These are phyloP conservation scores for Eimeria maxima DNA, from an alignment of 169 alveolate genomes.

Conservation along the genomic window DNA sequence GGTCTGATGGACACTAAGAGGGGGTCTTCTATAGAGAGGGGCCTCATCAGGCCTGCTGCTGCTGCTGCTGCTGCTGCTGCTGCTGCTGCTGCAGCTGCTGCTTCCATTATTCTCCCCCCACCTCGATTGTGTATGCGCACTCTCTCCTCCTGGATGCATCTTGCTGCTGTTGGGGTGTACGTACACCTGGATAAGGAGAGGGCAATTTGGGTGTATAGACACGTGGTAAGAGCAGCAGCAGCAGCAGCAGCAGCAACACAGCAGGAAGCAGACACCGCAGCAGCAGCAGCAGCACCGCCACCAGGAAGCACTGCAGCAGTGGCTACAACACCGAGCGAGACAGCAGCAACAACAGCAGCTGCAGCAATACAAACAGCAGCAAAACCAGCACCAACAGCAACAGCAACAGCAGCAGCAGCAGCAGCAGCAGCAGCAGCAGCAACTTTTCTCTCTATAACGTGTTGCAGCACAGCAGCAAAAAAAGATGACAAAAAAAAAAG, in stretches of 20 bases:
- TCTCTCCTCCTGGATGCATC: not conserved
- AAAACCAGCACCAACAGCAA: not conserved
- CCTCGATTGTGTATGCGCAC: no score
- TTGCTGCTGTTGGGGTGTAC: constrained; percentile 21
- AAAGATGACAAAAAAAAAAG: not conserved
- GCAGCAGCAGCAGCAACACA: no score
- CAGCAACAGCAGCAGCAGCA: constrained; percentile 27
- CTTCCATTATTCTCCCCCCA: no score
- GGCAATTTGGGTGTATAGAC: not conserved
- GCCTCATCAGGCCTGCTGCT: not conserved
- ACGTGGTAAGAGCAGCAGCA: not conserved
- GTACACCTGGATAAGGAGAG: not conserved
- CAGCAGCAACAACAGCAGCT: not conserved
- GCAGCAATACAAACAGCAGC: not conserved
- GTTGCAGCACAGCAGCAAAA: not conserved
- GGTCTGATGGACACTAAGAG: not conserved
- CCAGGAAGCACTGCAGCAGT: no score
- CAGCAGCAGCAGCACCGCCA: no score
- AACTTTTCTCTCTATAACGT: no score
- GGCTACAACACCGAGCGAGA: no score
- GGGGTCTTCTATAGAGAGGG: not conserved
- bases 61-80: no score
- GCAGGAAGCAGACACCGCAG: no score
- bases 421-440: no score
- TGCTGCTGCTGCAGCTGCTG: no score